Conservation (phyloP, 331 rosid species). For the Ulmus americana region DNA sequence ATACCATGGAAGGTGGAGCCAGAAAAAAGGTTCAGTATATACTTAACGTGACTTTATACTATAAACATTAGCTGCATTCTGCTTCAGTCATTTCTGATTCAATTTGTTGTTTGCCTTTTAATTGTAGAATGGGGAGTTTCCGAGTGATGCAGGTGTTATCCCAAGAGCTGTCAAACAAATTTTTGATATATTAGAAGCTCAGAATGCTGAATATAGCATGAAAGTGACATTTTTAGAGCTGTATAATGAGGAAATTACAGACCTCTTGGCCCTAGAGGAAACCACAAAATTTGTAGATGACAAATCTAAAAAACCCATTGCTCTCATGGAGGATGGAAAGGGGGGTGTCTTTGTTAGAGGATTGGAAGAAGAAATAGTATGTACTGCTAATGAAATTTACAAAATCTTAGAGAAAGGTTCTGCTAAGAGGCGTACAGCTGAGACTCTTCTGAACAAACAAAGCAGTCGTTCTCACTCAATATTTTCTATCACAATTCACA, state of each 20-base stretch:
- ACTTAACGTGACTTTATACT: neutral
- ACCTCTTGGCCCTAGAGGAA: slow-evolving; percentile 94
- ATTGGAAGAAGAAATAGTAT: slow-evolving; percentile 97
- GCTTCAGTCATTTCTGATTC: slow-evolving; percentile 2
- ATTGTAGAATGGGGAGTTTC: slow-evolving; percentile 89
- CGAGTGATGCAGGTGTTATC: slow-evolving; percentile 94
- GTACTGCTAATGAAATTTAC: slow-evolving; percentile 95
- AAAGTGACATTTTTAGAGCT: slow-evolving; percentile 96
- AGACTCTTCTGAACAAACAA: slow-evolving; percentile 97
- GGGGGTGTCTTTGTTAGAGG: slow-evolving; percentile 98
- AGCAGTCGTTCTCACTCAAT: slow-evolving; percentile 99
- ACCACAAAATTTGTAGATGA: slow-evolving; percentile 77
- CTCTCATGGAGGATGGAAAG: slow-evolving; percentile 98
- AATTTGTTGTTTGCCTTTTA: slow-evolving; percentile 21
- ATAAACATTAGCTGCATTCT: slow-evolving; percentile 7
- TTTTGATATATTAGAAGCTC: slow-evolving; percentile 94
- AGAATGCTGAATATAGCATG: slow-evolving; percentile 93
- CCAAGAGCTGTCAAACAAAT: slow-evolving; percentile 97
- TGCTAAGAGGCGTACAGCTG: slow-evolving; percentile 98
- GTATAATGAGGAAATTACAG: slow-evolving; percentile 92
- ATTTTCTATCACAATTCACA: slow-evolving; percentile 97
- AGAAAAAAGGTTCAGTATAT: slow-evolving; percentile 67
- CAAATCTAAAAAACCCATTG: slow-evolving; percentile 90
- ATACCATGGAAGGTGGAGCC: slow-evolving; percentile 99
- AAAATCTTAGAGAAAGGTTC: slow-evolving; percentile 97